Conservation (phyloP, 129 eudicot genomes). For the Pseudognaphalium luteoalbum region DNA sequence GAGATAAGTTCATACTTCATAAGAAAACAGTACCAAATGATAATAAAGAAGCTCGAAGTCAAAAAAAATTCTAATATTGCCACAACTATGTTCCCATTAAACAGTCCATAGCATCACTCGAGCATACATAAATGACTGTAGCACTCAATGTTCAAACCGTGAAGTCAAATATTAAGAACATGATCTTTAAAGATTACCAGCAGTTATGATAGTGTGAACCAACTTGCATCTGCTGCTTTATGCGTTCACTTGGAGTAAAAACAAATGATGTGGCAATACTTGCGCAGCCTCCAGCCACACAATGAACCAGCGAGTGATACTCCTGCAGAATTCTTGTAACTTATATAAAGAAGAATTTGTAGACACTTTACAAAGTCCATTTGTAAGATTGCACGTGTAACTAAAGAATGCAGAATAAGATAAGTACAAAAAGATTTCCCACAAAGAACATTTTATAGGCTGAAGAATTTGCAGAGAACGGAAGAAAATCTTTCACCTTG, state of each 20-base stretch:
- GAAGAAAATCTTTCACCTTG: conserved; percentile 51
- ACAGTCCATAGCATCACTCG: conserved; percentile 1
- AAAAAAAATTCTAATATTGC: background rate
- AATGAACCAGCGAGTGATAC: conserved; percentile 81
- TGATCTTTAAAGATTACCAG: conserved; percentile 56
- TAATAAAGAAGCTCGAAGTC: background rate
- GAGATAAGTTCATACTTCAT: background rate
- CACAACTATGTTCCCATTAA: conserved; percentile 6
- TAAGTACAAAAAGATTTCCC: too few species aligned
- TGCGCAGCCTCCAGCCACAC: conserved; percentile 94
- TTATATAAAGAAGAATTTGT: conserved; percentile 5
- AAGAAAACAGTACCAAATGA: background rate
- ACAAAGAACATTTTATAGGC: too few species aligned
- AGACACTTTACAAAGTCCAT: background rate
- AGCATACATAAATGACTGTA: conserved; percentile 1
- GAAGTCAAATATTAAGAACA: conserved; percentile 20
- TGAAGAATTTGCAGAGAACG: background rate
- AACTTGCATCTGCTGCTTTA: conserved; percentile 99
- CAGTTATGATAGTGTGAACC: conserved; percentile 74
- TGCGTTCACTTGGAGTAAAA: conserved; percentile 93
- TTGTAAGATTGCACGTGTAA: background rate
- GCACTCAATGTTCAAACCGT: background rate
- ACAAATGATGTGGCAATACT: conserved; percentile 93
- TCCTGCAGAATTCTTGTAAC: conserved; percentile 52
- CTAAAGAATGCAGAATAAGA: too few species aligned